Evolutionary conservation across 495 filamentous ascomycete species (phyloP).

Genomic region (Neurospora hispaniola): DNA sequence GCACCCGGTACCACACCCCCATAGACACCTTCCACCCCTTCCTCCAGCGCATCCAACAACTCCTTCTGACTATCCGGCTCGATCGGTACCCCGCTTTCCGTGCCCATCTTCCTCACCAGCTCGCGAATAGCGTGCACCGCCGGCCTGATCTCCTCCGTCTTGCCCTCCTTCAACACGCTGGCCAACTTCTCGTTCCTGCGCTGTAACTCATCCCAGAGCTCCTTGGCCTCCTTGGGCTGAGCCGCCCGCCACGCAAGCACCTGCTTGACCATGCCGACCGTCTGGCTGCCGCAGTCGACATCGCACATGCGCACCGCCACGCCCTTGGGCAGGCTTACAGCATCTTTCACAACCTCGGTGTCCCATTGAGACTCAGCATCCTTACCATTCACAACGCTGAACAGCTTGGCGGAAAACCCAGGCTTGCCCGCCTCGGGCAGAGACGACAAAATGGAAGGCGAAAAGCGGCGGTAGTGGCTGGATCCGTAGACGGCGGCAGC

Average conservation of each 20-base stretch:
- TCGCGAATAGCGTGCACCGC: slow-evolving; percentile 34
- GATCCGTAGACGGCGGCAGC: slow-evolving; percentile 85
- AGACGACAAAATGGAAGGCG: slow-evolving; percentile 56
- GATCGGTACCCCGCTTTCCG: slow-evolving; percentile 67
- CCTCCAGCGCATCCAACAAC: slow-evolving; percentile 63
- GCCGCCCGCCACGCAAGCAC: slow-evolving; percentile 72
- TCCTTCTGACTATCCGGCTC: slow-evolving; percentile 80
- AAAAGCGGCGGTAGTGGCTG: slow-evolving; percentile 85
- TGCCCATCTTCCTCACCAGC: slow-evolving; percentile 66
- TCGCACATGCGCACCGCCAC: slow-evolving; percentile 85
- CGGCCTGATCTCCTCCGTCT: slow-evolving; percentile 23
- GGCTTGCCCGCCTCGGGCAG: slow-evolving; percentile 52
- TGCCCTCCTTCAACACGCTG: slow-evolving; percentile 40
- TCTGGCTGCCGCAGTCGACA: slow-evolving; percentile 88
- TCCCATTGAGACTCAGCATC: slow-evolving; percentile 49
- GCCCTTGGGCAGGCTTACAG: slow-evolving; percentile 59
- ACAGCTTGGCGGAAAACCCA: slow-evolving; percentile 56
- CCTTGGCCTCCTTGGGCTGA: slow-evolving; percentile 53
- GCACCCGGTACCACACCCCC: slow-evolving; percentile 92
- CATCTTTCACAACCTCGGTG: slow-evolving; percentile 54
- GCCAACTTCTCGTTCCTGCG: slow-evolving; percentile 61
- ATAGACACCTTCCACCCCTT: slow-evolving; percentile 61
- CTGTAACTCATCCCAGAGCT: slow-evolving; percentile 66
- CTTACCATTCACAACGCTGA: slow-evolving; percentile 50
- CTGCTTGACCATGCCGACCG: slow-evolving; percentile 88